Percentiles rank a stretch among this genome's conserved stretches.
phyloP scores from a whole-genome alignment of 208 protist genomes.

The Leishmania lainsoni region DNA sequence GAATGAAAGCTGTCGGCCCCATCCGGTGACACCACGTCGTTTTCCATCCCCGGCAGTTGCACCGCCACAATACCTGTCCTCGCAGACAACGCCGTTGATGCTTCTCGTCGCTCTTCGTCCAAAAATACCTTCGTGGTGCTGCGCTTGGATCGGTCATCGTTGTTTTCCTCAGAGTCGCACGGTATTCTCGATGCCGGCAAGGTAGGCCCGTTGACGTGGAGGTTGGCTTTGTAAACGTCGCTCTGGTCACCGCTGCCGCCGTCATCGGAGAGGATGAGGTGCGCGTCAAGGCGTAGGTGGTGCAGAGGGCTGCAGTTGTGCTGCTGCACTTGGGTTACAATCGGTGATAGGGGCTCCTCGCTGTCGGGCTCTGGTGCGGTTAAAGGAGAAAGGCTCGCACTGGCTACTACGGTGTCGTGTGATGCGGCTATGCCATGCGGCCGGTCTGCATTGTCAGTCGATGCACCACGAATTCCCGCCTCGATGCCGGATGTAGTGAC shows the following conservation, averaged over 20 bases:
- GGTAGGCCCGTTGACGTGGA: not conserved
- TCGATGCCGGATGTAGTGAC: not conserved
- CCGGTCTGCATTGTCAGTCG: not conserved
- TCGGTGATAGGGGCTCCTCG: not conserved
- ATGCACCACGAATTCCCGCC: not conserved
- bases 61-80: not conserved
- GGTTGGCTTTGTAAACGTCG: not conserved
- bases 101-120: not conserved
- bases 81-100: not conserved
- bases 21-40: not conserved
- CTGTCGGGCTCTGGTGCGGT: not conserved
- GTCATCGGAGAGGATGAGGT: not conserved
- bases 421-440: not conserved
- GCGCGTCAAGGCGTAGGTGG: not conserved
- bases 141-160: not conserved
- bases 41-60: not conserved
- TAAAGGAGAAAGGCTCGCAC: not conserved
- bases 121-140: constrained; percentile 1
- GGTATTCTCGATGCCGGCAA: not conserved
- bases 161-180: not conserved
- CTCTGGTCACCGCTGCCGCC: not conserved
- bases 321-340: not conserved
- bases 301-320: not conserved
- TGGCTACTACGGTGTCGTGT: not conserved
- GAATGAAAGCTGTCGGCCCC: constrained; percentile 6